Conservation (phyloP, 2,329 filamentous ascomycete genomes). For the Stagonosporopsis tanaceti region DNA sequence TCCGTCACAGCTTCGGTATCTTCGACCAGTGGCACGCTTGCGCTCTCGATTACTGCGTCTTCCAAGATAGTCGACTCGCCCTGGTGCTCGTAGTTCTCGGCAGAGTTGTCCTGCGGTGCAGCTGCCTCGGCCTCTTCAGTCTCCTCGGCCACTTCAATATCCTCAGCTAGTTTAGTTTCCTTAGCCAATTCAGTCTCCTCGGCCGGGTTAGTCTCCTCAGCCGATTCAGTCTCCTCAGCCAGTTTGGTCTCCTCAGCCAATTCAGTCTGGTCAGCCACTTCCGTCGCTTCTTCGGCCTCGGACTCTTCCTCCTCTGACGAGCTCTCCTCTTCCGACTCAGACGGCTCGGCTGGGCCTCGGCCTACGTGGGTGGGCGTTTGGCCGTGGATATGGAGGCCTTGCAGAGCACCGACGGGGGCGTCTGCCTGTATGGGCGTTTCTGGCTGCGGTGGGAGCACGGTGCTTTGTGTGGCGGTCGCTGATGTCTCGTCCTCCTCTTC, state of each 20-base stretch:
- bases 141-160: background rate
- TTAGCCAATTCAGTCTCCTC: no score
- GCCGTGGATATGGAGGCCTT: constrained; percentile 28
- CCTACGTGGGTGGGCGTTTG: constrained; percentile 22
- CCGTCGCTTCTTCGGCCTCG: constrained; percentile 14
- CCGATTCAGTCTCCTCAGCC: background rate
- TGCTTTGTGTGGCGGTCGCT: constrained; percentile 42
- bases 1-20: constrained; percentile 49
- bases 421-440: constrained; percentile 22
- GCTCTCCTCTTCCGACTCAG: constrained; percentile 26
- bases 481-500: constrained; percentile 40
- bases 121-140: background rate
- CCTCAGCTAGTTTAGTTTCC: background rate
- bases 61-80: constrained; percentile 56
- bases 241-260: background rate
- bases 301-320: constrained; percentile 32
- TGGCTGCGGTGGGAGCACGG: constrained; percentile 16
- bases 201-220: background rate
- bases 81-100: constrained; percentile 57
- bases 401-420: constrained; percentile 25
- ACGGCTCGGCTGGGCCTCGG: constrained; percentile 21
- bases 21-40: constrained; percentile 51
- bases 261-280: no score
- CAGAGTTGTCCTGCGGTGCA: constrained; percentile 29
- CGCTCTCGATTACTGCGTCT: constrained; percentile 55